Evolutionary conservation across 1,284 basidiomycete genomes (phyloP), one percentile per base, ranked within the genome.

Genomic region (Ganoderma boninense): DNA sequence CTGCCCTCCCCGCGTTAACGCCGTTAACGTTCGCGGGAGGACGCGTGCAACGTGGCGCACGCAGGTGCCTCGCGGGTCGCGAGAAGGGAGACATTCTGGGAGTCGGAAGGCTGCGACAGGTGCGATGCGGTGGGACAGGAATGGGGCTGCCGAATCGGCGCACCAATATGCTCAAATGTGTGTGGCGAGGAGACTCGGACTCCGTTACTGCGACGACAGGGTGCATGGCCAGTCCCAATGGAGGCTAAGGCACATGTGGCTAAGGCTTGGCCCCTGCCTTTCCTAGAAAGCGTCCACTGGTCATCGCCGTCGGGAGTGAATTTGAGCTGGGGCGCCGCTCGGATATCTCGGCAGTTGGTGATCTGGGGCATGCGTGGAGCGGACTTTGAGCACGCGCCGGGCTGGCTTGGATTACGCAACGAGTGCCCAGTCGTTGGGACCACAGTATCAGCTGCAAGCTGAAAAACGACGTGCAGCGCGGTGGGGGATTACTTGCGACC

Each of bases 131-230:
- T 23, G 65, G 11, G 61, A 26, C 6, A 35, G 69, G 40, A 68
- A 57, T 42, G 23, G 16, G 44, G 54, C 16, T 54, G 5, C 64
- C 65, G 40, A 18, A 54, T 56, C 4, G n/a, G 32, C 13, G 56
- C 11, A 43, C 44, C 67, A 69, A 69, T 68, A 64, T 71, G 62
- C 66, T 71, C 70, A 66, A 62, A 66, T 68, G 14, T 49, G 14
- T 42, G 70, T 66, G 67, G 64, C 64, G 64, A 64, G 62, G 69
- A 26, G 18, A 18, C 43, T 59, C 52, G 52, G 60, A 43, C 52
- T 46, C 18, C 65, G 63, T 64, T 63, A 68, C 52, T 32, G 32
- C 66, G n/a, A 57, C 66, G 66, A 62, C 43, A 68, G 42, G 56
- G 63, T 60, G 69, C 59, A 70, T 68, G 69, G 18, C 63, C 26